phyloP scores from a whole-genome alignment of 192 early-diverging fungal species.

The Backusella morwellensis region DNA sequence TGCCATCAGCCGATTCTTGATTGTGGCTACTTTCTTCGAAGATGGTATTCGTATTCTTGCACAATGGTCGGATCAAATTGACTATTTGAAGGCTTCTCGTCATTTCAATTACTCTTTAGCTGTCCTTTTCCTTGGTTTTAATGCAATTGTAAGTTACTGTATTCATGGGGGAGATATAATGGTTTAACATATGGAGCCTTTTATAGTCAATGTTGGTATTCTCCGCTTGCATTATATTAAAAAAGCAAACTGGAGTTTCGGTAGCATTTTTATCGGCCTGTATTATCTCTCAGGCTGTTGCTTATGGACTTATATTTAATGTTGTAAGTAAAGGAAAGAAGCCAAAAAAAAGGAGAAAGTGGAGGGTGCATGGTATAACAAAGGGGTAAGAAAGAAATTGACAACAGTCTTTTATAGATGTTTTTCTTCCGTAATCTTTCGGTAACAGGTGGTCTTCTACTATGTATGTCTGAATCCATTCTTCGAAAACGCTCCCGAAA shows the following conservation, averaged over 20 bases:
- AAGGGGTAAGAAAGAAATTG: not conserved
- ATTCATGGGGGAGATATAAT: not conserved
- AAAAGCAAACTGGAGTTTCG: constrained; percentile 74
- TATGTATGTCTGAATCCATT: constrained; percentile 85
- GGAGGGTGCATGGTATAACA: not conserved
- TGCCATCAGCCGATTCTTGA: constrained; percentile 84
- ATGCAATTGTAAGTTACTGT: constrained; percentile 59
- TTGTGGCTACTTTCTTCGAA: constrained; percentile 95
- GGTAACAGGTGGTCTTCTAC: constrained; percentile 87
- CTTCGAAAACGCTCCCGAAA: constrained; percentile 47
- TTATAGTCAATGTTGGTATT: constrained; percentile 67
- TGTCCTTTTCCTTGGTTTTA: constrained; percentile 77
- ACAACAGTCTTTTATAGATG: not conserved
- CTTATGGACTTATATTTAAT: constrained; percentile 93
- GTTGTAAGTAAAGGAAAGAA: constrained; percentile 32
- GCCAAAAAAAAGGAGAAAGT: not conserved
- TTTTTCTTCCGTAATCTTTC: constrained; percentile 92
- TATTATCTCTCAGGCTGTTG: constrained; percentile 85
- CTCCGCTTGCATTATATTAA: constrained; percentile 77
- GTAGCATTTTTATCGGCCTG: constrained; percentile 79
- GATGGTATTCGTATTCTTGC: constrained; percentile 85
- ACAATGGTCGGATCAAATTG: constrained; percentile 90
- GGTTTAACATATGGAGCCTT: not conserved
- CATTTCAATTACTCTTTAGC: constrained; percentile 76
- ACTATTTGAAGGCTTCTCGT: constrained; percentile 77